A percentile compares a stretch with the other conserved stretches of the same genome.
Evolutionary conservation across 2,329 filamentous ascomycete species (phyloP).

Genomic region (Colletotrichum nymphaeae): DNA sequence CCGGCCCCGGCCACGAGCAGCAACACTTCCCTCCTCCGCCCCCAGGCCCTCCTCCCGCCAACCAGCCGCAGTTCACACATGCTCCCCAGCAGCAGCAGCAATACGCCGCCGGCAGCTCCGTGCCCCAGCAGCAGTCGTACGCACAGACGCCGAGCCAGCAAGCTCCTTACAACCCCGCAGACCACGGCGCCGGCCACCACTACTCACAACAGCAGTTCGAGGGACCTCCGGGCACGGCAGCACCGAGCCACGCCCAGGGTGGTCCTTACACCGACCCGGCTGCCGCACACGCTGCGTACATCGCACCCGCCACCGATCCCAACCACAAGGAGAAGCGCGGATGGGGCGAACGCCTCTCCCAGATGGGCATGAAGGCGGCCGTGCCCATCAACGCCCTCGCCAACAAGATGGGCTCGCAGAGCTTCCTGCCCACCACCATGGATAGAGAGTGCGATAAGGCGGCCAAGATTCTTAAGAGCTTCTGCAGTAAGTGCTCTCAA

Average conservation of each 20-base stretch:
- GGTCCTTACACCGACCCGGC: constrained; percentile 1
- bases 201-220: constrained; percentile 14
- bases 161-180: constrained; percentile 28
- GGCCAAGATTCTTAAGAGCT: constrained; percentile 83
- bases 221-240: background rate
- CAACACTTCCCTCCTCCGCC: constrained; percentile 36
- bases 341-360: constrained; percentile 31
- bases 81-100: constrained; percentile 18
- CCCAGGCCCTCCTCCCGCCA: constrained; percentile 27
- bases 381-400: constrained; percentile 83
- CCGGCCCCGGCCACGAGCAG: background rate
- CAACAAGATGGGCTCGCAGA: constrained; percentile 84
- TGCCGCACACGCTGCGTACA: constrained; percentile 10
- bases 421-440: constrained; percentile 86
- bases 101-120: background rate
- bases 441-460: constrained; percentile 95
- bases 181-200: constrained; percentile 26
- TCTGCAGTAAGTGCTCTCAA: constrained; percentile 77
- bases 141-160: constrained; percentile 2
- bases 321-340: constrained; percentile 32
- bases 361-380: constrained; percentile 62
- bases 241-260: background rate
- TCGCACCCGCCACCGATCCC: background rate
- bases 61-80: constrained; percentile 29
- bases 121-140: constrained; percentile 1